phyloP scores from a whole-genome alignment of 2,329 filamentous ascomycete species.

The Aureobasidium mangrovei region DNA sequence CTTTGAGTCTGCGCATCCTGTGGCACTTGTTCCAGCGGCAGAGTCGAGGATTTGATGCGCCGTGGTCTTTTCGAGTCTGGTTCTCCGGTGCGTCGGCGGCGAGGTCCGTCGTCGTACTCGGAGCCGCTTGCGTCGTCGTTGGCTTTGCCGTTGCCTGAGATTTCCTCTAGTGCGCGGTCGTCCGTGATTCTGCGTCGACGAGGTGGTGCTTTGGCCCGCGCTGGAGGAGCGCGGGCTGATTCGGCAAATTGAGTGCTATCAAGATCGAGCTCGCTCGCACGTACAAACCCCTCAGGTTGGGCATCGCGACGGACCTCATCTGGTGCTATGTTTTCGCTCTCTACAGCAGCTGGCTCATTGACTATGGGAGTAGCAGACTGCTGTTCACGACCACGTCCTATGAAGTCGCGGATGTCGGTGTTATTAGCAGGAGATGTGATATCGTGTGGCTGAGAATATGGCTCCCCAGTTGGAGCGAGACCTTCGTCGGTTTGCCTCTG shows the following conservation, averaged over 20 bases:
- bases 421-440: slow-evolving; percentile 9
- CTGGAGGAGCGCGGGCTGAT: background rate
- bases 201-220: slow-evolving; percentile 13
- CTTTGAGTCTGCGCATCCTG: slow-evolving; percentile 23
- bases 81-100: slow-evolving; percentile 19
- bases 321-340: slow-evolving; percentile 1
- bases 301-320: background rate
- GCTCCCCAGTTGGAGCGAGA: slow-evolving; percentile 22
- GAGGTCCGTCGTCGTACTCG: slow-evolving; percentile 14
- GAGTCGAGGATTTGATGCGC: slow-evolving; percentile 28
- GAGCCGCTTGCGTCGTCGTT: background rate
- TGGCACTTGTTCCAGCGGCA: slow-evolving; percentile 33
- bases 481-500: slow-evolving; percentile 5
- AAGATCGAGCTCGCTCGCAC: slow-evolving; percentile 23
- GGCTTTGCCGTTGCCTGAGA: background rate
- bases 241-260: slow-evolving; percentile 15
- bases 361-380: background rate
- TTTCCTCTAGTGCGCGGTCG: background rate
- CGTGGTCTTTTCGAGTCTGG: slow-evolving; percentile 17
- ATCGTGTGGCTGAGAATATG: slow-evolving; percentile 3
- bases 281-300: slow-evolving; percentile 20
- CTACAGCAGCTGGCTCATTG: background rate
- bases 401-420: slow-evolving; percentile 11
- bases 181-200: slow-evolving; percentile 5
- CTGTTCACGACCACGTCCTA: background rate